These are phyloP conservation scores for Verticillium alfalfae DNA, from an alignment of 2,329 filamentous ascomycete species.

Conservation along the genomic window DNA sequence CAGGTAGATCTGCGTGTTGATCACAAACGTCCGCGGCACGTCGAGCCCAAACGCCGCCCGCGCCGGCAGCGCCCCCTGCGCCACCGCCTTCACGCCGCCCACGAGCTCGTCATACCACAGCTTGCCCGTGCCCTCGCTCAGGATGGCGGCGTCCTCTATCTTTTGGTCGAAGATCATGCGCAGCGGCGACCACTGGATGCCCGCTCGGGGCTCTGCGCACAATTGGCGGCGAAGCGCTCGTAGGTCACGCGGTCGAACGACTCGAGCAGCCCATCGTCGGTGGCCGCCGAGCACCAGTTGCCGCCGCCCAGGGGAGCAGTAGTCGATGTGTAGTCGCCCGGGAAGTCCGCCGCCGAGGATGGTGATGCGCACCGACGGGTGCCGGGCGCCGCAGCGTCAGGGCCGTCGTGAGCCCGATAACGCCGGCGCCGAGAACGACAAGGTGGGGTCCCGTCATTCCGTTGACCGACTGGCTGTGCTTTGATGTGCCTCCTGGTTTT, in stretches of 20 bases:
- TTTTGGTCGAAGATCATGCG: slow-evolving; percentile 14
- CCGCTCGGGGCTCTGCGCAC: slow-evolving; percentile 7
- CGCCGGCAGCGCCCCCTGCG: slow-evolving; percentile 20
- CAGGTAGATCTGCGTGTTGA: slow-evolving; percentile 57
- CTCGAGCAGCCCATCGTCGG: slow-evolving; percentile 23
- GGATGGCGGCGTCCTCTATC: slow-evolving; percentile 16
- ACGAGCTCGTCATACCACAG: slow-evolving; percentile 31
- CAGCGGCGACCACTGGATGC: slow-evolving; percentile 8
- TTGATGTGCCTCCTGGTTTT: not conserved
- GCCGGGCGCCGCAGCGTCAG: not conserved
- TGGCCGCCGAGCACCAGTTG: slow-evolving; percentile 62
- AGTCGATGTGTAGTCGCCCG: slow-evolving; percentile 87
- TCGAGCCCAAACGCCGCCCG: slow-evolving; percentile 26
- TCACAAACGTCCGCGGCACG: slow-evolving; percentile 26
- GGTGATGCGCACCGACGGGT: slow-evolving; percentile 39
- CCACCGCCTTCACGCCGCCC: slow-evolving; percentile 23
- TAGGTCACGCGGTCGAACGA: slow-evolving; percentile 14
- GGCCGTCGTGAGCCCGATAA: not conserved
- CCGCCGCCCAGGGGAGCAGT: slow-evolving; percentile 84
- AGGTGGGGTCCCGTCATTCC: not conserved
- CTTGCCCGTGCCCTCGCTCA: slow-evolving; percentile 27
- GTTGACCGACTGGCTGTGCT: too few species aligned
- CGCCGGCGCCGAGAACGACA: not conserved
- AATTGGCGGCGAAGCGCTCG: slow-evolving; percentile 9
- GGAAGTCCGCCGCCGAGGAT: slow-evolving; percentile 85